Conservation (phyloP, 2,329 filamentous ascomycete genomes). For the Trichoderma sp. region DNA sequence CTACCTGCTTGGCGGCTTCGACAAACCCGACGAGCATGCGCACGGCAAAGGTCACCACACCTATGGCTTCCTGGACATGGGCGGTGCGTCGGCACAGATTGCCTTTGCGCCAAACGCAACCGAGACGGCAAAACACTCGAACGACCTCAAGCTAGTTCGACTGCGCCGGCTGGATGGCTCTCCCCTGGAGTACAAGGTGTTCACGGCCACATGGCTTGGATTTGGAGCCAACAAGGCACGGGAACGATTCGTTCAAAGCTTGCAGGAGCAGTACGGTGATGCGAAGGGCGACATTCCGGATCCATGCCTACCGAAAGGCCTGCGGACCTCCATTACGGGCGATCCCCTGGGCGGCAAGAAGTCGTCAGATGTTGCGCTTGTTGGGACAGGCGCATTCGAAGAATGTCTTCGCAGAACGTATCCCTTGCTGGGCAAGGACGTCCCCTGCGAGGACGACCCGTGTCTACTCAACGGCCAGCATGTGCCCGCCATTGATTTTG, state of each 20-base stretch:
- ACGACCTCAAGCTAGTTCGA: slow-evolving; percentile 84
- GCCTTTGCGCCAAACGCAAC: slow-evolving; percentile 94
- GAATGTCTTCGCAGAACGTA: slow-evolving; percentile 82
- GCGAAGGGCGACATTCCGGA: slow-evolving; percentile 74
- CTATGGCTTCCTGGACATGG: slow-evolving; percentile 98
- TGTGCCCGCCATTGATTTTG: slow-evolving; percentile 93
- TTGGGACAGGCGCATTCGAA: slow-evolving; percentile 85
- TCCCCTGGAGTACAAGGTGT: slow-evolving; percentile 80
- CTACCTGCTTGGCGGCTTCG: slow-evolving; percentile 89
- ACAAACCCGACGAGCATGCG: slow-evolving; percentile 70
- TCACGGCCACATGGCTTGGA: slow-evolving; percentile 94
- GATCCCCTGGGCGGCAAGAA: slow-evolving; percentile 49
- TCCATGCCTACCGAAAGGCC: slow-evolving; percentile 81
- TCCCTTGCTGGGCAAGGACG: slow-evolving; percentile 86
- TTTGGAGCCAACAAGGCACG: slow-evolving; percentile 97
- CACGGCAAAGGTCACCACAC: slow-evolving; percentile 91
- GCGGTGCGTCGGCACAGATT: slow-evolving; percentile 94
- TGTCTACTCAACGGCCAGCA: slow-evolving; percentile 91
- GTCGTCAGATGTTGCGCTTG: slow-evolving; percentile 54
- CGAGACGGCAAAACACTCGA: slow-evolving; percentile 83
- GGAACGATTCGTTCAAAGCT: slow-evolving; percentile 74
- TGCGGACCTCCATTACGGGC: slow-evolving; percentile 75
- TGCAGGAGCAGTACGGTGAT: slow-evolving; percentile 67
- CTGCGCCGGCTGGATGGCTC: slow-evolving; percentile 81
- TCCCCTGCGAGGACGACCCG: slow-evolving; percentile 77